phyloP scores from a whole-genome alignment of 163 green algal genomes.

The Smithsoniella earleae region DNA sequence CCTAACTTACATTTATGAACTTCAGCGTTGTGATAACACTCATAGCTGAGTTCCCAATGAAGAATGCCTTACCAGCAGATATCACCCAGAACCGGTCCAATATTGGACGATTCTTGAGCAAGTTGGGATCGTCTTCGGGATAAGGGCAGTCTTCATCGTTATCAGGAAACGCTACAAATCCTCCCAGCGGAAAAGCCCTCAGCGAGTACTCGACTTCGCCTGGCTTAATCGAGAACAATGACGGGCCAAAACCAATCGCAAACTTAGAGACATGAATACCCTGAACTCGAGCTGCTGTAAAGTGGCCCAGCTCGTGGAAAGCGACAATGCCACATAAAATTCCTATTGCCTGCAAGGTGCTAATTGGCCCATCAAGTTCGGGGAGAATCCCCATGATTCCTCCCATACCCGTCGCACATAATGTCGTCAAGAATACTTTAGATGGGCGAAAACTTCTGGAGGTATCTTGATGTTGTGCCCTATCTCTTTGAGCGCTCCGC shows the following conservation, averaged over 20 bases:
- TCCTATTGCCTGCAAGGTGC: constrained; percentile 55
- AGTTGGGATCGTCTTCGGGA: constrained; percentile 59
- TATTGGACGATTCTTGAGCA: constrained; percentile 81
- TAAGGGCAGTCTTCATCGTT: constrained; percentile 60
- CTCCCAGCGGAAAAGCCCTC: constrained; percentile 82
- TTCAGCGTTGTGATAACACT: too few species aligned
- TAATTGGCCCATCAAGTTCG: constrained; percentile 49
- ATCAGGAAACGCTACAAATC: constrained; percentile 95
- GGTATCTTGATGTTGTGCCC: too few species aligned
- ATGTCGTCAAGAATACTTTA: constrained; percentile 18
- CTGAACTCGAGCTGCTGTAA: constrained; percentile 69
- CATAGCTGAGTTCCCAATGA: too few species aligned
- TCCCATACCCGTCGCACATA: neutral
- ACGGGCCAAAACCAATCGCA: constrained; percentile 87
- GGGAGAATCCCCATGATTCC: constrained; percentile 3
- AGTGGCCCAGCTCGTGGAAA: constrained; percentile 88
- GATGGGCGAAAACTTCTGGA: too few species aligned
- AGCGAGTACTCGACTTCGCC: constrained; percentile 90
- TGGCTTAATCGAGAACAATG: constrained; percentile 67
- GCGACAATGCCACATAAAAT: constrained; percentile 78
- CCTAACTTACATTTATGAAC: too few species aligned
- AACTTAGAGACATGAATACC: constrained; percentile 94
- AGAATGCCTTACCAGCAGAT: constrained; percentile 40
- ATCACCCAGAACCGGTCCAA: constrained; percentile 61
- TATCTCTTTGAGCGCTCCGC: too few species aligned